Evolutionary conservation across 202 grass and related monocot species (phyloP), one percentile per base, ranked within the genome.

Genomic region (Zoysia matrella): DNA sequence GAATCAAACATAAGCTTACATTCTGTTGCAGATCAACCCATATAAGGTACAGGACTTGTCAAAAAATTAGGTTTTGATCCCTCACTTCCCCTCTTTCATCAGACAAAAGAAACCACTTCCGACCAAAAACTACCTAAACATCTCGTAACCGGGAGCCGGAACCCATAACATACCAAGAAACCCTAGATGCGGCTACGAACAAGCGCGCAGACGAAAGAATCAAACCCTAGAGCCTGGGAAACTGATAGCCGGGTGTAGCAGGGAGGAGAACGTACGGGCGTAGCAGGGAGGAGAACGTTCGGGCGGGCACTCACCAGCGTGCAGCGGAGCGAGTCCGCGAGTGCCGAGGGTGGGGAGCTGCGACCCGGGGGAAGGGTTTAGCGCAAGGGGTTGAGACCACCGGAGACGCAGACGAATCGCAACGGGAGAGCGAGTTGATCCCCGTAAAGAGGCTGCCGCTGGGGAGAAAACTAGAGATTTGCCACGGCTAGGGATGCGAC

Each of bases 191-290:
- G 52, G 64, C 49, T 8, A 79, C 51, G 52, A 41, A 18, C n/a
- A 41, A 55, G 50, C 48, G 11, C 22, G 11, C 49, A 39, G 22
- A 51, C 13, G 71, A 43, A 12, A 13, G 71, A 56, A 73, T 11
- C 72, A 75, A 75, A 60, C 55, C 73, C 73, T 75, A 75, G 42
- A 75, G 47, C 11, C 42, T 47, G 42, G 7, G 15, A 56, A 60
- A 15, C 72, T 36, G 30, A 36, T 36, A 36, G 30, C 30, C 30
- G 30, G 30, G 30, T 36, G 30, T 36, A 36, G 30, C 30, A 36
- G 30, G 30, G 30, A 36, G 22, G 22, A 2, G 72, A 3, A 7
- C 71, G 1, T 52, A 50, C 22, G 22, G 22, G 22, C 0, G 22
- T 36, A 36, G 30, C 30, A 36, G 30, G 30, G 30, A 36, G 30